A percentile compares a stretch with the other conserved stretches of the same genome.
These are phyloP conservation scores for Ganoderma sinense DNA, from an alignment of 1,284 basidiomycete genomes.

Conservation along the genomic window DNA sequence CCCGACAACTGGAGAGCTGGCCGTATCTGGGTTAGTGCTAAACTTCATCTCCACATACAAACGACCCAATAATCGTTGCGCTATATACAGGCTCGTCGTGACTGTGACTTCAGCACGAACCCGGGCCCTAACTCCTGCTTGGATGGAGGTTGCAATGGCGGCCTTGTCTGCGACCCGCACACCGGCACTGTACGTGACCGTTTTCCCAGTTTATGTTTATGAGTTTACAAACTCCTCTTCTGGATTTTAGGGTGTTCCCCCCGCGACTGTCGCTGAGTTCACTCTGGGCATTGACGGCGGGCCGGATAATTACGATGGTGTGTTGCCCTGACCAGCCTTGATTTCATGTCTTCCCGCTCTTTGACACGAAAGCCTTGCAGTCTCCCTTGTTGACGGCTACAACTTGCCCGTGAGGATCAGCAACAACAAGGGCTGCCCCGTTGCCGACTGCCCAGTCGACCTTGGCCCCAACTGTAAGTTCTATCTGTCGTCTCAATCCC, in stretches of 20 bases:
- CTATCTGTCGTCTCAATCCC: not conserved
- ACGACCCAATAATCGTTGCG: not conserved
- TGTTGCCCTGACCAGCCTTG: slow-evolving; percentile 2
- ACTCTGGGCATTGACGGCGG: slow-evolving; percentile 41
- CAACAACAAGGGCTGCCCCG: slow-evolving; percentile 49
- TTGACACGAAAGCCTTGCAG: not conserved
- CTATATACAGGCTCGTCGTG: slow-evolving; percentile 45
- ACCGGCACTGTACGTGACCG: slow-evolving; percentile 45
- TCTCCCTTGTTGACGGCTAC: slow-evolving; percentile 47
- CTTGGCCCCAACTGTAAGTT: slow-evolving; percentile 46
- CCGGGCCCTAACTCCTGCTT: slow-evolving; percentile 51
- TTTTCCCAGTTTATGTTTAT: not conserved
- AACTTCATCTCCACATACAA: not conserved
- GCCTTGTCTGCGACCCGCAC: slow-evolving; percentile 49
- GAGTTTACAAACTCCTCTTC: too few relatives aligned
- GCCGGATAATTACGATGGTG: slow-evolving; percentile 50
- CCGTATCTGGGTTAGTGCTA: slow-evolving; percentile 45
- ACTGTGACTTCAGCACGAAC: slow-evolving; percentile 51
- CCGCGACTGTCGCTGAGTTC: slow-evolving; percentile 51
- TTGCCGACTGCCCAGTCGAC: slow-evolving; percentile 51
- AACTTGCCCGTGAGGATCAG: slow-evolving; percentile 50
- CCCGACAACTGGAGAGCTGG: slow-evolving; percentile 49
- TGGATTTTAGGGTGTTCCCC: slow-evolving; percentile 38
- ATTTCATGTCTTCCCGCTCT: not conserved
- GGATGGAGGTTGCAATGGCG: slow-evolving; percentile 55